Evolutionary conservation across 352 stramenopile genomes (phyloP).

Genomic region (Globisporangium nagaii): DNA sequence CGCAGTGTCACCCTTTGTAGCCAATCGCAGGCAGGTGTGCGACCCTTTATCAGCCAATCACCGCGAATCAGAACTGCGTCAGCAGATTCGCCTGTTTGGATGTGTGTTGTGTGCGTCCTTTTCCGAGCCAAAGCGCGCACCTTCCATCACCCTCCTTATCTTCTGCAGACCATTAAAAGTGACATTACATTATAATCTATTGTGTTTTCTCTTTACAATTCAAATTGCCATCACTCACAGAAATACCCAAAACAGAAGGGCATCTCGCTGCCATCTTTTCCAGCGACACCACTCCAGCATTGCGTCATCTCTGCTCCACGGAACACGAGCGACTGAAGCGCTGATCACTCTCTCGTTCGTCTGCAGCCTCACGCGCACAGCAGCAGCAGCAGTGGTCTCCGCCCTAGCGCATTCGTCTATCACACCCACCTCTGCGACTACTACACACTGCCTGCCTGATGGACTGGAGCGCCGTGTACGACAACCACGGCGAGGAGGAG

Average conservation of each 20-base stretch:
- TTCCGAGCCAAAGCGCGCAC: neutral
- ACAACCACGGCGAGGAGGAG: constrained; percentile 62
- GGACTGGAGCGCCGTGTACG: constrained; percentile 75
- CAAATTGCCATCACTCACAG: no score
- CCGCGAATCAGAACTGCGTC: neutral
- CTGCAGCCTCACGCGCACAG: neutral
- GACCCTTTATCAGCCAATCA: neutral
- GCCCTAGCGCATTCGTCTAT: neutral
- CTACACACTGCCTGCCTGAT: constrained; percentile 17
- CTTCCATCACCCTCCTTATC: no score
- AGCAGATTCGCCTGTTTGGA: no score
- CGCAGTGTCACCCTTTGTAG: neutral
- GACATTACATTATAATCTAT: neutral
- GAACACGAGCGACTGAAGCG: neutral
- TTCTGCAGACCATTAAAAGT: neutral
- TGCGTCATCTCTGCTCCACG: constrained; percentile 1
- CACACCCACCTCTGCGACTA: no score
- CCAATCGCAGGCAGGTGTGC: neutral
- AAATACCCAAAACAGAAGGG: neutral
- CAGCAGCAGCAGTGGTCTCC: neutral
- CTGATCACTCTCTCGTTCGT: neutral
- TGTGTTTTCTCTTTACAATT: neutral
- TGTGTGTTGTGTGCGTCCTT: neutral
- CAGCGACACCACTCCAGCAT: neutral
- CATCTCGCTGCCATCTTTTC: neutral